Percentiles rank a stretch among this genome's conserved stretches.
Conservation (phyloP, 768 basidiomycete species). For the Hirschioporus abietinus region DNA sequence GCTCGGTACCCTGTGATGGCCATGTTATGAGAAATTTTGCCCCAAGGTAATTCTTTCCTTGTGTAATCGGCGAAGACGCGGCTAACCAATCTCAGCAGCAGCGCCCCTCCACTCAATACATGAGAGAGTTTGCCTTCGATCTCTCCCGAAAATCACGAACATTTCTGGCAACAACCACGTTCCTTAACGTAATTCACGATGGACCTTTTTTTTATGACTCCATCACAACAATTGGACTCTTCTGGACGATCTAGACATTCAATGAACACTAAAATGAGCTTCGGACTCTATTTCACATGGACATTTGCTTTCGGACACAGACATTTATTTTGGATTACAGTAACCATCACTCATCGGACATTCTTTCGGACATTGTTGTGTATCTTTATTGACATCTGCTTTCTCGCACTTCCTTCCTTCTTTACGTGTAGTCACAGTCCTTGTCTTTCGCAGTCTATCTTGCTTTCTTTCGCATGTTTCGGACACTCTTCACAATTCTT, state of each 20-base stretch:
- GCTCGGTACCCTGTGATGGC: constrained; percentile 54
- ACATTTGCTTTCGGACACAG: background rate
- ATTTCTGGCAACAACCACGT: background rate
- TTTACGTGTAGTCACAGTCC: background rate
- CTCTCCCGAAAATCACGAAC: background rate
- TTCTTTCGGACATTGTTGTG: background rate
- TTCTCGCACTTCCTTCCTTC: background rate
- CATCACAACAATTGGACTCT: background rate
- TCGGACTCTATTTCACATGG: background rate
- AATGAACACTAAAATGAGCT: background rate
- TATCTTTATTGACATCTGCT: background rate
- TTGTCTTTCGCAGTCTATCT: background rate
- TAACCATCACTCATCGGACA: background rate
- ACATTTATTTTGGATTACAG: background rate
- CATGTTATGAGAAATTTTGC: background rate
- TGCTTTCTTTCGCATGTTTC: background rate
- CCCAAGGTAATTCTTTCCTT: background rate
- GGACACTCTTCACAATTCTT: background rate
- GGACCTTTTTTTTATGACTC: background rate
- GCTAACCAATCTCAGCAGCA: background rate
- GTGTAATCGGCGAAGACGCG: no score
- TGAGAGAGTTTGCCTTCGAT: no score
- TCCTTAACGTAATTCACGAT: background rate
- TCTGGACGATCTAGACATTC: background rate
- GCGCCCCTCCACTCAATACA: background rate